These are phyloP conservation scores for Penicillium rolfsii DNA, from an alignment of 2,329 filamentous ascomycete genomes.

Conservation along the genomic window DNA sequence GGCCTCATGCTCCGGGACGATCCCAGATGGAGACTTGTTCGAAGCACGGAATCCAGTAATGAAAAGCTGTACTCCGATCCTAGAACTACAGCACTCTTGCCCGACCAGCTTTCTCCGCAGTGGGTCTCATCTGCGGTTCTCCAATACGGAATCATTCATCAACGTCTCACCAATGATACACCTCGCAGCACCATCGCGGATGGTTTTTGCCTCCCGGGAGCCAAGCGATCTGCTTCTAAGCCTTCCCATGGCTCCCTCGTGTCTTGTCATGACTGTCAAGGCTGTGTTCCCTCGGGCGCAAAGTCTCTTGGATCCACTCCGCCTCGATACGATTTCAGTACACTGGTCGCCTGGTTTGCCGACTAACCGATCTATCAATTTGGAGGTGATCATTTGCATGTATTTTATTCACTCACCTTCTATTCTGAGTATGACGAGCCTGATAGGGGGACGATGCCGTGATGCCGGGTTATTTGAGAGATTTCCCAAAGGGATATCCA, in stretches of 20 bases:
- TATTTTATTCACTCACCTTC: not conserved
- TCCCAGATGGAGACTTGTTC: not conserved
- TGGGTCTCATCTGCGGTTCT: constrained; percentile 6
- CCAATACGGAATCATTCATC: not conserved
- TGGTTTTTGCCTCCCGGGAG: not conserved
- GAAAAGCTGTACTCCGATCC: no score
- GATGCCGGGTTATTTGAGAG: not conserved
- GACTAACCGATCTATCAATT: constrained; percentile 11
- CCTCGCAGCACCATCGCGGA: not conserved
- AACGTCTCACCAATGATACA: not conserved
- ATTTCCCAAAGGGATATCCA: not conserved
- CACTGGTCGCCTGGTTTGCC: constrained; percentile 7
- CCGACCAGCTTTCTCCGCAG: constrained; percentile 23
- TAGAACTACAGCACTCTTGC: not conserved
- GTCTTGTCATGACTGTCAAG: not conserved
- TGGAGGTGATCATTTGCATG: not conserved
- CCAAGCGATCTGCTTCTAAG: not conserved
- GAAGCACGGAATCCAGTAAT: no score
- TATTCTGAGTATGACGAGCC: not conserved
- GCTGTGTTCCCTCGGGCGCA: constrained; percentile 17
- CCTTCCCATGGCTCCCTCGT: not conserved
- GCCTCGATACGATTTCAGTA: not conserved
- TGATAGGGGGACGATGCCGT: not conserved
- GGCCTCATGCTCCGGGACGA: not conserved
- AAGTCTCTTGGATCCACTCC: not conserved